phyloP scores from a whole-genome alignment of 2,329 filamentous ascomycete species.

The Dendrostoma leiphaemia region DNA sequence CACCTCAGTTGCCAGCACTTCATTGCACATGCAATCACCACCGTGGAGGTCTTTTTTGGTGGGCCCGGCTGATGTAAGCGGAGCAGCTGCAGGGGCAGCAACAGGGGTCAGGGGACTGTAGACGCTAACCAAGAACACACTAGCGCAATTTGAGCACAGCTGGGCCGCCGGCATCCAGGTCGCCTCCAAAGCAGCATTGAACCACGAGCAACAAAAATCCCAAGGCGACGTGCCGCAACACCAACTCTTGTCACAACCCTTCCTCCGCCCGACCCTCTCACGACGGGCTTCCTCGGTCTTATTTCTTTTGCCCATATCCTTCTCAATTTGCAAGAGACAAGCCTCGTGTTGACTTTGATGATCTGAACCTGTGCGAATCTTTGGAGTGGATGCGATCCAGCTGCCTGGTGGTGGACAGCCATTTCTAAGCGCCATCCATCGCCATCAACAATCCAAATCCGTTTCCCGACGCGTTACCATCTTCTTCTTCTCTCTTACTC shows the following conservation, averaged over 20 bases:
- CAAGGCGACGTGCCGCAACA: conserved; percentile 2
- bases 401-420: conserved; percentile 16
- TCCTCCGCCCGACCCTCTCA: background rate
- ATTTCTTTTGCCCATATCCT: background rate
- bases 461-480: background rate
- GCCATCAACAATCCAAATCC: background rate
- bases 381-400: conserved; percentile 19
- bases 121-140: background rate
- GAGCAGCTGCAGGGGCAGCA: background rate
- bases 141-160: background rate
- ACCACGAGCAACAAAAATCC: background rate
- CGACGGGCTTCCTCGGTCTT: background rate
- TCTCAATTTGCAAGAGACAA: background rate
- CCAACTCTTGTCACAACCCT: background rate
- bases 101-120: background rate
- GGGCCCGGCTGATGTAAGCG: background rate
- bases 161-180: background rate
- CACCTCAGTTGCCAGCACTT: too few relatives aligned
- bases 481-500: background rate
- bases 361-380: conserved; percentile 12
- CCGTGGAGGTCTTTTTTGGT: background rate
- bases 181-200: conserved; percentile 4
- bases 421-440: conserved; percentile 19
- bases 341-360: conserved; percentile 13
- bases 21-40: background rate